phyloP scores from a whole-genome alignment of 768 basidiomycete species.

The Xanthoconium purpureum region DNA sequence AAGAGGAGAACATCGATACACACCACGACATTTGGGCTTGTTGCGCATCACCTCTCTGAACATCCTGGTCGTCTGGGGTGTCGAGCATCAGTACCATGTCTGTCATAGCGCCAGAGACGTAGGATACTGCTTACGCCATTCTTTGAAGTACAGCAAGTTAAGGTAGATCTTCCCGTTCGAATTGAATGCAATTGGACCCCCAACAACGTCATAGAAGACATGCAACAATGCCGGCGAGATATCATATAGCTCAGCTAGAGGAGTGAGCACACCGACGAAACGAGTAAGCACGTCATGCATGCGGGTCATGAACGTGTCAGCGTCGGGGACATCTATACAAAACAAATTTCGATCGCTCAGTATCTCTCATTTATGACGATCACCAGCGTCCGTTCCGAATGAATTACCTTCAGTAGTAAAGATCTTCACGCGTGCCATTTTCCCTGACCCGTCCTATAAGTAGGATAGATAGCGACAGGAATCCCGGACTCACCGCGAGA shows the following conservation, averaged over 20 bases:
- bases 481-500: background rate
- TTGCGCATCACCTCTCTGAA: background rate
- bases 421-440: background rate
- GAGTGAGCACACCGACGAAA: conserved; percentile 65
- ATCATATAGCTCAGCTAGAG: conserved; percentile 65
- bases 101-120: background rate
- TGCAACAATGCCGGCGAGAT: conserved; percentile 71
- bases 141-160: conserved; percentile 77
- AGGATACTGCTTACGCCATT: conserved; percentile 65
- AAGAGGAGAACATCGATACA: background rate
- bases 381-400: background rate
- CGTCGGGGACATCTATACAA: conserved; percentile 1
- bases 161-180: conserved; percentile 80
- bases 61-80: background rate
- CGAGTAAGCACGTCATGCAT: conserved; percentile 56
- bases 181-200: conserved; percentile 89
- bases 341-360: background rate
- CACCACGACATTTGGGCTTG: background rate
- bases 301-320: conserved; percentile 41
- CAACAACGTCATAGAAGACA: conserved; percentile 76
- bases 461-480: background rate
- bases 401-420: background rate
- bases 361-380: background rate
- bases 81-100: background rate
- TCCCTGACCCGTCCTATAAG: background rate